phyloP scores from a whole-genome alignment of 2,329 filamentous ascomycete genomes.

The Pseudogymnoascus verrucosus region DNA sequence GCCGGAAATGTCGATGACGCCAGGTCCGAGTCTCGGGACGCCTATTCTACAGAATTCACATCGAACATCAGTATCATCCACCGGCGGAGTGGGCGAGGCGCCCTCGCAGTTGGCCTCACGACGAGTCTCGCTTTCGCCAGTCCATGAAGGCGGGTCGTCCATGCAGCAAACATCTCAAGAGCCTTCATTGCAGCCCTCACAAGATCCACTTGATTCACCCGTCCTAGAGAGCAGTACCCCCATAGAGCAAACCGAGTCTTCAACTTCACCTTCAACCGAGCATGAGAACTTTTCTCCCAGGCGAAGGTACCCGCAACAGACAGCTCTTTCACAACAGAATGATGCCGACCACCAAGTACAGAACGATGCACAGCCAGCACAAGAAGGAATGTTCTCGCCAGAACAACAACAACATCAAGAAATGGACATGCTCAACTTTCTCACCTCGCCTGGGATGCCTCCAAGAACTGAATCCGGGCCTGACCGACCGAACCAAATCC shows the following conservation, averaged over 20 bases:
- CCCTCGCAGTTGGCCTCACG: not conserved
- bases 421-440: conserved; percentile 23
- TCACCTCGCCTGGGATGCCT: conserved; percentile 19
- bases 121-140: not conserved
- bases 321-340: not conserved
- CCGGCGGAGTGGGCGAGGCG: not conserved
- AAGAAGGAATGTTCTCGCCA: not conserved
- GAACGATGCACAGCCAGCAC: not conserved
- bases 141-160: not conserved
- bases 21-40: not conserved
- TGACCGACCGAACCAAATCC: conserved; percentile 34
- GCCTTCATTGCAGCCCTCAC: not conserved
- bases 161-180: not conserved
- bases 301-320: not conserved
- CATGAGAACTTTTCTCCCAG: not conserved
- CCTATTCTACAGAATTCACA: not conserved
- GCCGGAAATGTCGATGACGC: not conserved
- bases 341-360: not conserved
- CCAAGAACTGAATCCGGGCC: not conserved
- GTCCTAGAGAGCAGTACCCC: not conserved
- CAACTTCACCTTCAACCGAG: not conserved
- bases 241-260: not conserved
- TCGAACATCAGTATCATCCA: not conserved
- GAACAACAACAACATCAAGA: conserved; percentile 15
- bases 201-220: not conserved